Percentiles rank a stretch among this genome's conserved stretches.
Conservation (phyloP, 345 rosid genomes). For the Acer saccharum region DNA sequence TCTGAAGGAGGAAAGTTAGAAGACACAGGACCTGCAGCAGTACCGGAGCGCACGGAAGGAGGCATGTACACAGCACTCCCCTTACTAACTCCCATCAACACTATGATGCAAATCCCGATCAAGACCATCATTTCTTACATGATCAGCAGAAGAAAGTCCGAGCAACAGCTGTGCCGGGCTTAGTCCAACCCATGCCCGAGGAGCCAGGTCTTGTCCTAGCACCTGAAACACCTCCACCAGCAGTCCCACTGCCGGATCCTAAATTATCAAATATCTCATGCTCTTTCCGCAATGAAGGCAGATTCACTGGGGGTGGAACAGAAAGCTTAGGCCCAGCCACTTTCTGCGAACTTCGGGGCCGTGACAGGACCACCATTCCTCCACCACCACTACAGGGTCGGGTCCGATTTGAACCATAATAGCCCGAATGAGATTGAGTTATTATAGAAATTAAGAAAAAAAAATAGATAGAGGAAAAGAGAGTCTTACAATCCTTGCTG, state of each 20-base stretch:
- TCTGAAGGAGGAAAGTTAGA: conserved; percentile 43
- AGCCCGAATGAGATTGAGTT: conserved; percentile 36
- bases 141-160: conserved; percentile 32
- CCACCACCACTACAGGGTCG: conserved; percentile 46
- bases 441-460: background rate
- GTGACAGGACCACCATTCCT: conserved; percentile 89
- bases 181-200: conserved; percentile 86
- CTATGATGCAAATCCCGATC: conserved; percentile 36
- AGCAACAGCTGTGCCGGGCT: conserved; percentile 51
- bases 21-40: conserved; percentile 23
- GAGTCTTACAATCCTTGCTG: conserved; percentile 79
- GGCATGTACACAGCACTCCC: conserved; percentile 50
- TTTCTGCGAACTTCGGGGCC: conserved; percentile 94
- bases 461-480: background rate
- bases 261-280: conserved; percentile 78
- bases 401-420: conserved; percentile 48
- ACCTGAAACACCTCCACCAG: conserved; percentile 71
- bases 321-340: conserved; percentile 85
- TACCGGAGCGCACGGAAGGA: conserved; percentile 51
- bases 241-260: conserved; percentile 60
- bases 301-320: conserved; percentile 99
- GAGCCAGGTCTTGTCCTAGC: conserved; percentile 78
- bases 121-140: conserved; percentile 21
- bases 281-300: conserved; percentile 90
- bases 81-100: conserved; percentile 51